Base-by-base conservation (phyloP, 768 basidiomycete species). In the Scleroderma citrinum region DNA sequence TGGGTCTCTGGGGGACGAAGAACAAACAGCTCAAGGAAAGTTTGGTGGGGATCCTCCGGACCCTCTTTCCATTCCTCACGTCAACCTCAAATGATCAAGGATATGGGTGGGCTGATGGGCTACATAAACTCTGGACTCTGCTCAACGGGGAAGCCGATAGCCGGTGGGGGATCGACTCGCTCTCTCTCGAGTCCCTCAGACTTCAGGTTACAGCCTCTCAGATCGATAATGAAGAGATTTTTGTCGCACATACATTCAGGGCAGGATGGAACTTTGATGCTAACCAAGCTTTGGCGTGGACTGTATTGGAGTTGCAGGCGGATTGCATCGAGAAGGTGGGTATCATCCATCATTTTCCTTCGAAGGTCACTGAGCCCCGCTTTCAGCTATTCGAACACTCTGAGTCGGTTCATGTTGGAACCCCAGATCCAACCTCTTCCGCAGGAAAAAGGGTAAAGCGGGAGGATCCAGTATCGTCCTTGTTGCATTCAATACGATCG, bases 1-100 rank as follows among this genome's bases (percentile, higher is more conserved):
- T 92, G 3, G 68, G 67, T 2, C 67, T 95, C 21, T 96, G 92
- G 92, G 73, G 75, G 2, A 85, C 85, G 16, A 92, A 90, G 68
- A 84, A 82, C 63, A 82, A 78, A 50, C 64, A 73, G 7, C 69
- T 87, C 56, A 92, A 93, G 62, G 92, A 94, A 63, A 77, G 81
- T 38, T 70, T 97, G 16, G 71, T 93, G 24, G 75, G 83, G n/a
- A 74, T 89, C 20, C 67, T 96, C 17, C 78, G 80, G 16, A 71
- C 75, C 13, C 71, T 96, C 3, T 77, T 94, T 37, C 88, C 88
- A 1, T 92, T 83, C 62, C 65, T 87, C 43, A 75, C 75, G 0
- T 68, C 73, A 29, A 67, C 65, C 31, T 54, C 66, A 32, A 65
- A 61, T 36, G 50, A 40, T 17, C 44, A 62, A 12, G 56, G 60